Evolutionary conservation across 768 basidiomycete species (phyloP), one percentile per base, ranked within the genome.

Genomic region (Lentinula detonsa): DNA sequence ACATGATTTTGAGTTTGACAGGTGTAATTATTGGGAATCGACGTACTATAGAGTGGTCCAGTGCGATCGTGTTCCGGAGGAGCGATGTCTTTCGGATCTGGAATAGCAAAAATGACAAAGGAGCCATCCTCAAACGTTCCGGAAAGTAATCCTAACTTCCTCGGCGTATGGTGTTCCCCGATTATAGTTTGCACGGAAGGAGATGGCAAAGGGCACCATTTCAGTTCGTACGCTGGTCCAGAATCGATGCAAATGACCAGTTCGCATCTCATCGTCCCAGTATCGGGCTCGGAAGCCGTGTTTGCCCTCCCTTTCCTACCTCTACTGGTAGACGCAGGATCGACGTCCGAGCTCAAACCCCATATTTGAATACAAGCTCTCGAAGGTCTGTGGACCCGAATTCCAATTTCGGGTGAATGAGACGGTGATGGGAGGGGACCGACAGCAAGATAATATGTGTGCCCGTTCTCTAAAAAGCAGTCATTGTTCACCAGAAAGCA

Each of bases 131-230:
- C 87, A 59, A 95, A 95, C 0, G 88, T 84, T 9, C 89, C 95
- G 0, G 85, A 92, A 6, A 98, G 69, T 7, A 99, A 69, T 1
- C 97, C 96, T 0, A 98, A 74, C 69, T 92, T 95, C 51, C 80
- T 75, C 4, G 73, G 73, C 8, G 48, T 55, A 5, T 59, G 61
- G 49, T 69, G 64, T 61, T 63, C 68, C 65, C 75, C 54, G 35
- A 13, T 57, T 34, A 21, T 2, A 65, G 60, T 49, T 50, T 60
- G 31, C 18, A 46, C 34, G 42, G 46, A 39, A 65, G 92, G 84
- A 16, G 89, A 85, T 0, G 95, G 94, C 33, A 94, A 70, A 3
- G 96, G 96, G 71, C 95, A 95, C 95, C 96, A 98, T 73, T 89
- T 93, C 13, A 95, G 69, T 54, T 91, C 88, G 65, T 86, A 82